phyloP scores from a whole-genome alignment of 179 eudicot genomes.

The Gypsophila paniculata region DNA sequence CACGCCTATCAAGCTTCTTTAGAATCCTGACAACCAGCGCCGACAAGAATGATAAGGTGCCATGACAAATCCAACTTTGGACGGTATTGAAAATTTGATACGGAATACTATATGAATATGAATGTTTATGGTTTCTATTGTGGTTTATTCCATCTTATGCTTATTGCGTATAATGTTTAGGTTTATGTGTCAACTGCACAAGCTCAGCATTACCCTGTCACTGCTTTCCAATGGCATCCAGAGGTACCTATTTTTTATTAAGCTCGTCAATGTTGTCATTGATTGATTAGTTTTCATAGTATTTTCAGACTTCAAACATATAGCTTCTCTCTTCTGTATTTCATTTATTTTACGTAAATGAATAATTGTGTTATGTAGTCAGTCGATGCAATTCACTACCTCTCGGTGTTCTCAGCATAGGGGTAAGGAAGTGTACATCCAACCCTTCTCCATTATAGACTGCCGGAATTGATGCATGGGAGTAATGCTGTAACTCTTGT shows the following conservation, averaged over 20 bases:
- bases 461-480: no score
- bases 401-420: no score
- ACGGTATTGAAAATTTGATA: not conserved
- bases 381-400: no score
- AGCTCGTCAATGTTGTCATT: not conserved
- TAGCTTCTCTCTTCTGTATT: not conserved
- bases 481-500: no score
- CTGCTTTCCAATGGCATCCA: conserved; percentile 25
- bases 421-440: no score
- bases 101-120: not conserved
- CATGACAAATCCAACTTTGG: not conserved
- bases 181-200: conserved; percentile 21
- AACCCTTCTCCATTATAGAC: no score
- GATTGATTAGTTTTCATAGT: not conserved
- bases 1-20: conserved; percentile 21
- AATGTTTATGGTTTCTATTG: not conserved
- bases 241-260: conserved; percentile 11
- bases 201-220: conserved; percentile 21
- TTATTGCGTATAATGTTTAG: not conserved
- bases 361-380: no score
- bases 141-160: not conserved
- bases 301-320: not conserved
- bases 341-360: not conserved
- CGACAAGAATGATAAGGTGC: conserved; percentile 22
- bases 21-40: conserved; percentile 17